Evolutionary conservation across 345 rosid species (phyloP).

Genomic region (Boechera retrofracta): DNA sequence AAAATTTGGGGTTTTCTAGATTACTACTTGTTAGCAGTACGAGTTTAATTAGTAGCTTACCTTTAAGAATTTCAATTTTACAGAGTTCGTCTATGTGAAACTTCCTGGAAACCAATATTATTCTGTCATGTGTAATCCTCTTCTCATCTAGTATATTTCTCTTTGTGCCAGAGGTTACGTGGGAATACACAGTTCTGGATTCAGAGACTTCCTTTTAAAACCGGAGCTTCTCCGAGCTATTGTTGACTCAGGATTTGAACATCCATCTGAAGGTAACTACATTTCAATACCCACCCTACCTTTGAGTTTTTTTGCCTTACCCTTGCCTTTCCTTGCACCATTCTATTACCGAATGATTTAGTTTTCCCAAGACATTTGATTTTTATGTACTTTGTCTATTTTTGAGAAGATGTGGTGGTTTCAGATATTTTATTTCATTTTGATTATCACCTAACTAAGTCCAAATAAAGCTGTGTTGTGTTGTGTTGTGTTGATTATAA

Average conservation of each 20-base stretch:
- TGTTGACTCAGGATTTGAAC: conserved; percentile 99
- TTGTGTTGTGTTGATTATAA: background rate
- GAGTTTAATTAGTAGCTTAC: background rate
- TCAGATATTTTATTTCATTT: background rate
- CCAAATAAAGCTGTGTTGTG: background rate
- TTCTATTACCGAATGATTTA: too few relatives aligned
- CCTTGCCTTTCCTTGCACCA: too few relatives aligned
- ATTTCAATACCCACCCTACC: too few relatives aligned
- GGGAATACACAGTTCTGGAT: conserved; percentile 99
- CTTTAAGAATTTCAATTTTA: background rate
- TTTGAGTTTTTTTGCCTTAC: too few relatives aligned
- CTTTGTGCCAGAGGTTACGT: conserved; percentile 74
- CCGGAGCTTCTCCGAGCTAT: conserved; percentile 98
- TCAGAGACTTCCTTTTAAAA: conserved; percentile 98
- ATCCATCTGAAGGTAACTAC: conserved; percentile 91
- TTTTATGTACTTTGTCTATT: background rate
- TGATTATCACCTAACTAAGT: background rate
- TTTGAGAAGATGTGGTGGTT: background rate
- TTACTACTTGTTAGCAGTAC: background rate
- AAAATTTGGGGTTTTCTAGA: background rate
- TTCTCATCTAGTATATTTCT: background rate
- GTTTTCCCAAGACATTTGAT: too few relatives aligned
- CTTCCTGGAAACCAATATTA: background rate
- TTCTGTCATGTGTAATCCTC: background rate
- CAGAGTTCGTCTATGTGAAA: background rate